Evolutionary conservation across 2,329 filamentous ascomycete species (phyloP).

Genomic region (Clonostachys rhizophaga): DNA sequence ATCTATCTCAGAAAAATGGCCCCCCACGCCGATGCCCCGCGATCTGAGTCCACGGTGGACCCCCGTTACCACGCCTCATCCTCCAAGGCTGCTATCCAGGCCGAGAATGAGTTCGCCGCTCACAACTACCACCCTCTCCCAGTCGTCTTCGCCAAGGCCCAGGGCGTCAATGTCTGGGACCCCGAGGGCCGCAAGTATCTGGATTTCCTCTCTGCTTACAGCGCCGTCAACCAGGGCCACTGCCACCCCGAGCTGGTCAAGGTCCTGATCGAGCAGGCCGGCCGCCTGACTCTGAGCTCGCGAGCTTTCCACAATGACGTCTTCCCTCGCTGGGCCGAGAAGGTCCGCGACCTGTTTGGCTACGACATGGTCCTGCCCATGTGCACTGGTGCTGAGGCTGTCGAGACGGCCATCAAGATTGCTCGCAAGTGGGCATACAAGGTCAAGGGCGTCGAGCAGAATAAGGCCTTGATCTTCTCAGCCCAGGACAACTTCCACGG

Average conservation of each 20-base stretch:
- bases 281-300: conserved; percentile 84
- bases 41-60: conserved; percentile 16
- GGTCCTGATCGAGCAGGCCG: conserved; percentile 83
- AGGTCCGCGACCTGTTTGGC: conserved; percentile 81
- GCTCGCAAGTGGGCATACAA: conserved; percentile 98
- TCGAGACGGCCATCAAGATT: conserved; percentile 94
- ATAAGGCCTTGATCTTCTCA: conserved; percentile 79
- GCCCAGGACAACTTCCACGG: conserved; percentile 95
- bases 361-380: conserved; percentile 98
- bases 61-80: conserved; percentile 69
- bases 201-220: conserved; percentile 97
- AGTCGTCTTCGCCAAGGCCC: conserved; percentile 83
- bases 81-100: conserved; percentile 71
- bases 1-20: conserved; percentile 37
- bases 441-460: conserved; percentile 81
- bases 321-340: conserved; percentile 92
- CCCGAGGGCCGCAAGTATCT: conserved; percentile 94
- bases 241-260: conserved; percentile 96
- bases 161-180: conserved; percentile 90
- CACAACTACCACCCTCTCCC: conserved; percentile 99
- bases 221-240: conserved; percentile 95
- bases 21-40: conserved; percentile 44
- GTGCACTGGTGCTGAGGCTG: conserved; percentile 96
- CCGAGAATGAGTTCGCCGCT: conserved; percentile 81
- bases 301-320: conserved; percentile 98